Percentiles rank a stretch among this genome's conserved stretches.
Evolutionary conservation across 73 alveolate species (phyloP).

Genomic region (Paramecium pentaurelia): DNA sequence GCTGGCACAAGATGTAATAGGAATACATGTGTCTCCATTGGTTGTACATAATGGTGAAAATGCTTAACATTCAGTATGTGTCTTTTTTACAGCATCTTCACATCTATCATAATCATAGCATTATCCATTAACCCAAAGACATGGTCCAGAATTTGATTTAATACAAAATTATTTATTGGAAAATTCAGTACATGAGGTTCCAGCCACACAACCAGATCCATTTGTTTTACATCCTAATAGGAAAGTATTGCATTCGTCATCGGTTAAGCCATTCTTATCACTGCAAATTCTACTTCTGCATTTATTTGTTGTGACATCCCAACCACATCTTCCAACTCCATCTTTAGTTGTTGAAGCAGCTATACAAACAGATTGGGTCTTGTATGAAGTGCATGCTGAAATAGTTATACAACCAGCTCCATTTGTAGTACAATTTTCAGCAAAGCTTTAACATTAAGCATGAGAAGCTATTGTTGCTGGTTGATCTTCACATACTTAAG

Average conservation of each 20-base stretch:
- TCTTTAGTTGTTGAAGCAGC: not conserved
- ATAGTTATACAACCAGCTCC: conserved; percentile 20
- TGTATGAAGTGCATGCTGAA: not conserved
- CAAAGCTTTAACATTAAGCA: not conserved
- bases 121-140: not conserved
- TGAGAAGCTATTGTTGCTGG: not conserved
- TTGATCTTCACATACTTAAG: not conserved
- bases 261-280: not conserved
- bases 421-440: not conserved
- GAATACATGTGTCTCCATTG: not conserved
- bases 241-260: not conserved
- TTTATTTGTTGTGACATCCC: not conserved
- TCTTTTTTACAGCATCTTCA: not conserved
- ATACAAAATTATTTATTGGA: not conserved
- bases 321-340: not conserved
- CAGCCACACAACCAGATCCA: not conserved
- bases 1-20: not conserved
- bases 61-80: not conserved
- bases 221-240: not conserved
- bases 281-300: not conserved
- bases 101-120: not conserved
- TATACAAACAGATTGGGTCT: not conserved
- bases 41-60: conserved; percentile 17
- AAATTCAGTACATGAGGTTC: not conserved
- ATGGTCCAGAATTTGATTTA: not conserved